Evolutionary conservation across 1,139 yeast species (phyloP), one percentile per base, ranked within the genome.

Genomic region (Nakaseomyces bracarensis): DNA sequence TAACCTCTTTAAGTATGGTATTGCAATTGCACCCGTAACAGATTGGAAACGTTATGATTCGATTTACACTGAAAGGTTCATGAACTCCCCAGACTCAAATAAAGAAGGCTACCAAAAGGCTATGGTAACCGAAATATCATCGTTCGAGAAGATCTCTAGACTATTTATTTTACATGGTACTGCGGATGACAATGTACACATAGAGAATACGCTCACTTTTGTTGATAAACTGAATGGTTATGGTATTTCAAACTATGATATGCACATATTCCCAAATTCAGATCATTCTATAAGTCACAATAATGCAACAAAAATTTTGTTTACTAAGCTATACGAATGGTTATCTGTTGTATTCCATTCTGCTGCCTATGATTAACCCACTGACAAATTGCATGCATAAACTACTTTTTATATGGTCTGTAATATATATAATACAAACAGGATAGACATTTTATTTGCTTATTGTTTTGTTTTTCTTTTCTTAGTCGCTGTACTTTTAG

Each of bases 151-250:
- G 1, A 62, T 72, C 1, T 66, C 71, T 28, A 68, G 96, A 49
- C 84, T 93, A 56, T 63, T 91, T 48, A 57, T 91, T 4, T 81
- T 89, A 81, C 98, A 91, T 57, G 99, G 99, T 1, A 82, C 97
- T 0, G 94, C 94, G 2, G 99, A 91, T 63, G 99, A 93, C 59
- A 91, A 91, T 62, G 99, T 91, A 19, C 98, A 91, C 64, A 67
- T 87, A 48, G 96, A 87, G 60, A 87, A 91, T 63, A 82, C 94
- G 33, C 70, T 82, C 49, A 75, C 80, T 57, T 65, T 91, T 31
- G 55, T 91, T 18, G 96, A 93, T 60, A 63, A 74, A 44, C 68
- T 91, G 40, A 82, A 86, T 55, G 38, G 72, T 42, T 65, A 68
- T 16, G 69, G 68, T 7, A 74, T 86, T 9, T 87, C 82, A 52